Evolutionary conservation across 352 stramenopile species (phyloP).

Genomic region (Pythium grandisporangium): DNA sequence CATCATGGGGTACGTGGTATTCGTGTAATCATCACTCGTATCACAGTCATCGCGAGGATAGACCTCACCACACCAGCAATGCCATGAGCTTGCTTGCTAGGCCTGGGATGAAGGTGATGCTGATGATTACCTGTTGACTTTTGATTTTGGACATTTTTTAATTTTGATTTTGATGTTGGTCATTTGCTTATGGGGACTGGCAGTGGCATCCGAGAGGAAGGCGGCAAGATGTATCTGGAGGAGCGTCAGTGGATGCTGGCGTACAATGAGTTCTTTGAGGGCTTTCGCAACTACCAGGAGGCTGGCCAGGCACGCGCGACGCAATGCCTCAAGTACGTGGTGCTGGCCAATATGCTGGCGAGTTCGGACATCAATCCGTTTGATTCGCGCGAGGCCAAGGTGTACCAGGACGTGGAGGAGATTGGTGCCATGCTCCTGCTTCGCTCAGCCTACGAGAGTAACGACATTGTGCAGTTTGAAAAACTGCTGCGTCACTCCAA

Average conservation of each 20-base stretch:
- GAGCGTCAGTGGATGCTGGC: constrained; percentile 84
- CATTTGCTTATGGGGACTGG: too few species aligned
- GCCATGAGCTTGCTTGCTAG: too few species aligned
- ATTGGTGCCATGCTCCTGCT: constrained; percentile 72
- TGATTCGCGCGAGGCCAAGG: constrained; percentile 89
- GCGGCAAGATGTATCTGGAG: constrained; percentile 91
- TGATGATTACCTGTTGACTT: too few species aligned
- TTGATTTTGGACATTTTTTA: too few species aligned
- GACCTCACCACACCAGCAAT: too few species aligned
- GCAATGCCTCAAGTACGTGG: constrained; percentile 89
- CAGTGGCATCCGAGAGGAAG: constrained; percentile 85
- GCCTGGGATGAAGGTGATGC: too few species aligned
- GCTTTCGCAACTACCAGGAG: constrained; percentile 91
- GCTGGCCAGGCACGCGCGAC: constrained; percentile 82
- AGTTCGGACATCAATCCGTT: constrained; percentile 93
- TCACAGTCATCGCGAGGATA: too few species aligned
- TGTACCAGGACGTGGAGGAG: constrained; percentile 78
- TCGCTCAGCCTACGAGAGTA: constrained; percentile 61
- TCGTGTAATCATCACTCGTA: not conserved
- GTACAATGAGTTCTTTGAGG: constrained; percentile 93
- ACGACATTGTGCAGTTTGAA: constrained; percentile 93
- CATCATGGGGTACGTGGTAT: constrained; percentile 76
- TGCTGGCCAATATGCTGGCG: constrained; percentile 90
- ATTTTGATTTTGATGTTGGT: too few species aligned
- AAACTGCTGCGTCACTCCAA: constrained; percentile 87